Evolutionary conservation across 2,329 filamentous ascomycete genomes (phyloP), one percentile per base, ranked within the genome.

Genomic region (Aspergillus floridensis): DNA sequence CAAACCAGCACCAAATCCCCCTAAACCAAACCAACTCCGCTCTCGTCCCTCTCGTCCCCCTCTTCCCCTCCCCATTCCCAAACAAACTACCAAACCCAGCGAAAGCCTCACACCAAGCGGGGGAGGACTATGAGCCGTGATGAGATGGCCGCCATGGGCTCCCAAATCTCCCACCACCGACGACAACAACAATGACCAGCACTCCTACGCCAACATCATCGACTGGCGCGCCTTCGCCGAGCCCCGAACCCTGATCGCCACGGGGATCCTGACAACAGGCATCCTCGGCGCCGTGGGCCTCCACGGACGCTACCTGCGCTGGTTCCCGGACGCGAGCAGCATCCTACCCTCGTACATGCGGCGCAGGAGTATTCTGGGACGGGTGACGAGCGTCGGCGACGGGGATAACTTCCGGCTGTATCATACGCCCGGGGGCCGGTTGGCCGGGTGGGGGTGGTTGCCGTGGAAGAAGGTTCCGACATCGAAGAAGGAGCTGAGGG

Each of bases 331-430:
- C 58, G 86, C 91, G 38, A 81, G 84, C 24, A 84, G 92, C 72
- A 89, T 99, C 66, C 86, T 86, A 51, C 89, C 91, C 2, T 80
- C 81, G 11, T 89, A 88, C 71, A 93, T 93, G 72, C 86, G 90
- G 49, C 87, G 81, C 61, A 84, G 90, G 67, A 93, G 86, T 66
- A 72, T 99, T 47, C 89, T 93, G 67, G 95, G 95, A 14, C 85
- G 84, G 62, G 95, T 98, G 47, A 97, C 93, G 12, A 92, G 90
- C 67, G 95, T 99, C 24, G 95, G 96, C 47, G 95, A 99, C 81
- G 96, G 92, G 4, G 95, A 99, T 76, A 93, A 93, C 72, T 97
- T 99, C 74, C 89, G 95, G 67, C 75, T 99, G 51, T 99, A 89
- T 74, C 95, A 99, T 75, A 98, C 92, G 0, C 95, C 95, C 0